Evolutionary conservation across 73 alveolate species (phyloP), one percentile per base, ranked within the genome.

Genomic region (Durusdinium trenchii): DNA sequence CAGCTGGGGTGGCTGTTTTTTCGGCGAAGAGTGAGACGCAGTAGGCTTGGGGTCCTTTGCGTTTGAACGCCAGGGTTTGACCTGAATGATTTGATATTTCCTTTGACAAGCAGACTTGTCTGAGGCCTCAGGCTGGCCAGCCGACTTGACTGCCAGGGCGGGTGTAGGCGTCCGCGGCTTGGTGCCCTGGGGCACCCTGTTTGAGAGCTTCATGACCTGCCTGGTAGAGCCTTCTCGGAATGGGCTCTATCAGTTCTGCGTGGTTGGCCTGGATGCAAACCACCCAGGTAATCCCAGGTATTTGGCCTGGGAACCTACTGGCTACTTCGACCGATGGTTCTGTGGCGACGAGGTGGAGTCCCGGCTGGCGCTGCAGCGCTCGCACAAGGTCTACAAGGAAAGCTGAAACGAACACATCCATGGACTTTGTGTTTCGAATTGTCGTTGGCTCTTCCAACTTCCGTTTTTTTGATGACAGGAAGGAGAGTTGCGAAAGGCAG

Each of bases 251-350:
- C 75, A 83, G 93, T 90, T 90, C 81, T 90, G 97, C 43, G 60
- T 90, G 36, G 97, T 90, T 51, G 97, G 97, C 45, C 36, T 90
- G 75, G 97, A 90, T 32, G 48, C 97, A 73, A 67, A 50, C 28
- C n/a, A n/a, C n/a, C 87, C 86, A n/a, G 87, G 87, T 30, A 51
- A 54, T 43, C 87, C 67, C 50, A 83, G 73, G 50, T 83, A 83
- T 38, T n/a, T 83, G 96, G 96, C 73, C 75, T 90, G 96, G 96
- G 96, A 90, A 86, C 96, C 96, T 7, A 90, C 96, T 0, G 96
- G 96, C 36, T 90, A 90, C 62, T 90, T 90, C 45, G 96, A 90
- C 73, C 96, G 73, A 51, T 90, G 69, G 75, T 90, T 90, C 54
- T 52, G 51, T 12, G 51, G 86, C 45, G 96, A 90, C 43, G 96